A percentile compares a stretch with the other conserved stretches of the same genome.
phyloP scores from a whole-genome alignment of 1,284 basidiomycete genomes.

The Anthracocystis panici-leucophaei region DNA sequence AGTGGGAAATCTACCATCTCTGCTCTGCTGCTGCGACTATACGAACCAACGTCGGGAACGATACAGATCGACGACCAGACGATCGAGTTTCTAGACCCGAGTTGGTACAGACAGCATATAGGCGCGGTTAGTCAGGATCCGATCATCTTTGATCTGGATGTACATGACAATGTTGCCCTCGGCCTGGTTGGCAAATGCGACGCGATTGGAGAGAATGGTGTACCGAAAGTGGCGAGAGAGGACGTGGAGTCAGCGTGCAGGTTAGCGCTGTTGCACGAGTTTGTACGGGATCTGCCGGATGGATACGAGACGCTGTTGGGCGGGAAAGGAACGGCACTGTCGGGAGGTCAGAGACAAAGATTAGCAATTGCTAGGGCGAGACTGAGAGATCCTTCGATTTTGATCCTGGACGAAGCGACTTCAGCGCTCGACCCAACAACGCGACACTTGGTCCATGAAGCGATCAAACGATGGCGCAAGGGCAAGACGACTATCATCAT shows the following conservation, averaged over 20 bases:
- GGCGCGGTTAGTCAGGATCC: slow-evolving; percentile 82
- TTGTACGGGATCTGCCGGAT: slow-evolving; percentile 82
- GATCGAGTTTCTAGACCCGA: slow-evolving; percentile 77
- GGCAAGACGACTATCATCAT: slow-evolving; percentile 94
- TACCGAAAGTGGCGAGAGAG: slow-evolving; percentile 69
- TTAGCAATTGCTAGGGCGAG: slow-evolving; percentile 89
- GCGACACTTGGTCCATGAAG: slow-evolving; percentile 87
- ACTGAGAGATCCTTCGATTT: slow-evolving; percentile 85
- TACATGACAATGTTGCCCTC: slow-evolving; percentile 90
- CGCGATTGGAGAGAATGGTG: slow-evolving; percentile 33
- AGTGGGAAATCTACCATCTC: slow-evolving; percentile 94
- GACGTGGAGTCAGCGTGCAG: slow-evolving; percentile 85
- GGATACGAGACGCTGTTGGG: slow-evolving; percentile 87
- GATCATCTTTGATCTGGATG: slow-evolving; percentile 82
- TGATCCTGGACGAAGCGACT: slow-evolving; percentile 96
- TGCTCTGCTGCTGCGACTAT: slow-evolving; percentile 83
- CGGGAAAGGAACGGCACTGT: slow-evolving; percentile 80
- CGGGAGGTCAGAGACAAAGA: slow-evolving; percentile 93
- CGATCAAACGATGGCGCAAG: slow-evolving; percentile 83
- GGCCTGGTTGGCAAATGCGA: slow-evolving; percentile 72
- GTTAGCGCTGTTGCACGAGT: slow-evolving; percentile 89
- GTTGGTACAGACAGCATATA: slow-evolving; percentile 80
- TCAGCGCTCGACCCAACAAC: slow-evolving; percentile 92
- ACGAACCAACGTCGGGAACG: slow-evolving; percentile 71
- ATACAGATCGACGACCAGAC: slow-evolving; percentile 87